A percentile compares a stretch with the other conserved stretches of the same genome.
Evolutionary conservation across 306 rosid species (phyloP).

Genomic region (Corylus heterophylla): DNA sequence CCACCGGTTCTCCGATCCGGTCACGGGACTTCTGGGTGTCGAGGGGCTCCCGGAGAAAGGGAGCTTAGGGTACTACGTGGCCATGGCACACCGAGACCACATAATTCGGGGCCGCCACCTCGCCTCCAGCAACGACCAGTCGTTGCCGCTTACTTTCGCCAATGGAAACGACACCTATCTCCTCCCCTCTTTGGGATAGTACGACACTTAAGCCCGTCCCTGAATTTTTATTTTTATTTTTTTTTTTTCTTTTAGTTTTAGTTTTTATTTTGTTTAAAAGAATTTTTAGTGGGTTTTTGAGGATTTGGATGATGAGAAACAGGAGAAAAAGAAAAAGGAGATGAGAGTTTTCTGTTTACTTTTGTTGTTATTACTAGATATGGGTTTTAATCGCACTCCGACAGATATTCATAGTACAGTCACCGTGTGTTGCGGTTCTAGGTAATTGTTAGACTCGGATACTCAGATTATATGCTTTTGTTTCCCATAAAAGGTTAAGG

Average conservation of each 20-base stretch:
- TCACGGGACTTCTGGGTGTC: slow-evolving; percentile 53
- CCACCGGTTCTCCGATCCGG: slow-evolving; percentile 73
- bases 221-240: background rate
- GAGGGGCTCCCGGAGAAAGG: slow-evolving; percentile 62
- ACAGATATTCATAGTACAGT: too few species aligned
- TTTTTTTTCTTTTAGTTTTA: background rate
- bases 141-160: slow-evolving; percentile 46
- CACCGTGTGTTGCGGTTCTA: too few species aligned
- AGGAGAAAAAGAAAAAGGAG: background rate
- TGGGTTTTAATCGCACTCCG: background rate
- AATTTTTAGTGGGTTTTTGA: background rate
- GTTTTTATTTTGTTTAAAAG: background rate
- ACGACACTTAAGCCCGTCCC: slow-evolving; percentile 16
- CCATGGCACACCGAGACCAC: slow-evolving; percentile 64
- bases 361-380: too few species aligned
- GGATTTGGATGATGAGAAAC: background rate
- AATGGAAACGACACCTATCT: slow-evolving; percentile 53
- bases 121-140: slow-evolving; percentile 29
- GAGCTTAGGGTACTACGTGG: slow-evolving; percentile 57
- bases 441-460: too few species aligned
- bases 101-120: slow-evolving; percentile 62
- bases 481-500: too few species aligned
- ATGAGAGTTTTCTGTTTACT: too few species aligned
- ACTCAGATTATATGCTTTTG: too few species aligned
- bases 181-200: slow-evolving; percentile 57